Base-by-base conservation (phyloP, 345 rosid species). In the Euphorbia lathyris region DNA sequence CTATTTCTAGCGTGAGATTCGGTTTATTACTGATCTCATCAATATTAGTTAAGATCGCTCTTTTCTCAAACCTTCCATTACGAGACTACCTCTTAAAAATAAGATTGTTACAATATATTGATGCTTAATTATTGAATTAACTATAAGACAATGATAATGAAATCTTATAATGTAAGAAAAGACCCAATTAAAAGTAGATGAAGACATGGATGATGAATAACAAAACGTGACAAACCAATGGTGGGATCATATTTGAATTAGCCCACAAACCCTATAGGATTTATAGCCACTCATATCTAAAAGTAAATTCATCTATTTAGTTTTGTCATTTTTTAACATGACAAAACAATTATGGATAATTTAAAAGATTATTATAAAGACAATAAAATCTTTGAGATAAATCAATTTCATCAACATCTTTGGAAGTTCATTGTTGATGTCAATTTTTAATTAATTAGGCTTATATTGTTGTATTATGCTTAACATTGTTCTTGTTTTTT, bases 191-290 rank as follows among this genome's bases (percentile, higher is more conserved):
- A 40, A 40, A 40, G 9, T 1, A 52, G 23, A n/a, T 19, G 10
- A 48, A 48, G 78, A 74, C 70, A 25, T 52, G 59, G 30, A 8
- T 30, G 80, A 74, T 26, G 74, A 56, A 66, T 23, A 53, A 26
- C 36, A 43, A 23, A 26, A 22, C 14, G 26, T 52, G 17, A 58
- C 45, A 61, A 68, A 32, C 3, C 5, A 11, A 0, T 40, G 59
- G 77, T 72, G 83, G 83, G 85, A 65, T 56, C 79, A 68, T 68
- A 32, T 38, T 70, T 67, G 14, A 36, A 66, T 42, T 26, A 16
- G 63, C 59, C 69, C 74, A 61, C 77, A 58, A 68, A 12, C 40
- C 8, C 20, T n/a, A 61, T 1, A 36, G 36, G 42, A 40, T 63
- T 5, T n/a, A 2, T 7, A 13, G 22, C 70, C 63, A 34, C 30